Base-by-base conservation (phyloP, 2,329 filamentous ascomycete genomes). In the Pseudogymnoascus sp. region DNA sequence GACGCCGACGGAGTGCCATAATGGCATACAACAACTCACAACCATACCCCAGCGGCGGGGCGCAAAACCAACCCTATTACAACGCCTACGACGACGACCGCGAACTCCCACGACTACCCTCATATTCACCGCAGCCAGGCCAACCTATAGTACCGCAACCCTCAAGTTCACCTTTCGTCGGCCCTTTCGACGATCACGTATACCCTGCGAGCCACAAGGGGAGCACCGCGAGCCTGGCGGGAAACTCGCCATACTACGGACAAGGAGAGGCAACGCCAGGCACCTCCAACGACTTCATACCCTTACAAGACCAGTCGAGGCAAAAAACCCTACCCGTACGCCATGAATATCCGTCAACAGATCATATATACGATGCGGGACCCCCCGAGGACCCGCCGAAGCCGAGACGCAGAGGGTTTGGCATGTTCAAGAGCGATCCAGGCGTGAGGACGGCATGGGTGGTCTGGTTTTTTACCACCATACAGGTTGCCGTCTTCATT, bases 401-500 rank as follows among this genome's bases (percentile, higher is more conserved):
- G 50, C 33, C 64, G 66, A 75, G 75, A 64, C 79, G 80, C 64
- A 76, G 86, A 59, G 77, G 79, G n/a, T 78, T 84, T 50, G 83
- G 83, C 64, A 86, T 86, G 83, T 71, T 86, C 15, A 68, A 64
- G 40, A 67, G 67, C 7, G 61, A 62, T 15, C 66, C 65, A 53
- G 67, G 61, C 9, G 59, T 38, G 46, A 68, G 67, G 38, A 84
- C 87, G 61, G 89, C 95, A 0, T 95, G 89, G 82, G 85, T 96
- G 6, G 90, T 92, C 35, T 97, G 93, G 74, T 76, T 87, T 46
- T 83, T 97, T 67, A 90, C 91, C 2, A 62, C 87, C 31, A 82
- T 89, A 11, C 93, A 97, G 74, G 77, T 95, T 19, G 85, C 81
- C 15, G 91, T 97, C 29, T 99, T 99, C 72, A 89, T 97, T 67